phyloP scores from a whole-genome alignment of 768 basidiomycete genomes.

The Leccinum ochraceum region DNA sequence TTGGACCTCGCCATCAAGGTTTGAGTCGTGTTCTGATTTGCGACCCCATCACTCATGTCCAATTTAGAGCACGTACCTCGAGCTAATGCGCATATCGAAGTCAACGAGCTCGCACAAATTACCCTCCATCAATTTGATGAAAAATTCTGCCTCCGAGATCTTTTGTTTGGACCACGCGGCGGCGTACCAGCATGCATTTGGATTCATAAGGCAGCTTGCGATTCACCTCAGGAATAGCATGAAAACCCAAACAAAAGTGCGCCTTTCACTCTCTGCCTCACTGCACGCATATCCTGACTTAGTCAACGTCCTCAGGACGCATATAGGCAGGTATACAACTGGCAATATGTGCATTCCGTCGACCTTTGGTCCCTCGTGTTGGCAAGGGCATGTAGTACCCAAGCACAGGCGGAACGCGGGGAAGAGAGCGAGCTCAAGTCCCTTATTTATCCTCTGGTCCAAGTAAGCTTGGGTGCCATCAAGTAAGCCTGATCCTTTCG shows the following conservation, averaged over 20 bases:
- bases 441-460: conserved; percentile 94
- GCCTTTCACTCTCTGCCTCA: conserved; percentile 14
- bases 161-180: conserved; percentile 74
- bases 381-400: conserved; percentile 71
- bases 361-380: conserved; percentile 97
- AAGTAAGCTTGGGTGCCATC: conserved; percentile 90
- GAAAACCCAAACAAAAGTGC: conserved; percentile 82
- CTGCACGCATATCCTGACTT: conserved; percentile 11
- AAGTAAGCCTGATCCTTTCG: conserved; percentile 53
- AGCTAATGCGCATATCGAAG: conserved; percentile 81
- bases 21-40: not conserved
- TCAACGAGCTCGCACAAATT: conserved; percentile 85
- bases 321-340: conserved; percentile 95
- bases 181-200: conserved; percentile 93
- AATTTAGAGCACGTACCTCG: conserved; percentile 79
- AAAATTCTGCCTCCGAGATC: conserved; percentile 93
- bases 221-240: conserved; percentile 90
- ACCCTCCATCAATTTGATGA: conserved; percentile 94
- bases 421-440: conserved; percentile 78
- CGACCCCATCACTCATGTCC: not conserved
- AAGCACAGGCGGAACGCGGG: conserved; percentile 50
- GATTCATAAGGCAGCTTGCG: conserved; percentile 93
- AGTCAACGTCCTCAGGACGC: conserved; percentile 59
- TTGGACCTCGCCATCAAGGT: conserved; percentile 89
- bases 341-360: conserved; percentile 95